Evolutionary conservation across 352 stramenopile species (phyloP).

Genomic region (Pythium apleroticum): DNA sequence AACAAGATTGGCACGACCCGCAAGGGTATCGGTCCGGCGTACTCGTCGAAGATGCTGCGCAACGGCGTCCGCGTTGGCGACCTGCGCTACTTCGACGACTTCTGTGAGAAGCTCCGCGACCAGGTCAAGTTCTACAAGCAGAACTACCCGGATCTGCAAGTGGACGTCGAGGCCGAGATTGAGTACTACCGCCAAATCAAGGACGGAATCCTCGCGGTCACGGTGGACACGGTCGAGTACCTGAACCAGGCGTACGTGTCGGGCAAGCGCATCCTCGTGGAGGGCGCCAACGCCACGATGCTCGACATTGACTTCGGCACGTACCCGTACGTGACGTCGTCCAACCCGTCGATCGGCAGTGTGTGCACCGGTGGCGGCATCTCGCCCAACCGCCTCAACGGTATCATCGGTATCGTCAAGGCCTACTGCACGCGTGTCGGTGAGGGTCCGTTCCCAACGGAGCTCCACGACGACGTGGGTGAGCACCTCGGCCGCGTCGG

Average conservation of each 20-base stretch:
- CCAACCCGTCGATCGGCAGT: constrained; percentile 96
- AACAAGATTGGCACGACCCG: constrained; percentile 99
- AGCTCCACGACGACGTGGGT: constrained; percentile 92
- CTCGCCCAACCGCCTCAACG: constrained; percentile 89
- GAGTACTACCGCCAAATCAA: constrained; percentile 80
- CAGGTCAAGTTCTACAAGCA: constrained; percentile 92
- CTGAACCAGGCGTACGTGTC: constrained; percentile 95
- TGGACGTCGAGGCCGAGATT: constrained; percentile 86
- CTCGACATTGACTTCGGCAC: constrained; percentile 99
- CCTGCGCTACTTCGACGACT: constrained; percentile 90
- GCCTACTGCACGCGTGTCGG: constrained; percentile 99
- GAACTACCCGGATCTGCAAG: constrained; percentile 80
- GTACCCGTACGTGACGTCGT: constrained; percentile 99
- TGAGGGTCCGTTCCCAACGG: constrained; percentile 98
- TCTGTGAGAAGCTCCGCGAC: constrained; percentile 89
- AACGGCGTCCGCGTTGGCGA: constrained; percentile 97
- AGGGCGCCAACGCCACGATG: constrained; percentile 99
- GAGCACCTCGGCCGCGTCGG: constrained; percentile 92
- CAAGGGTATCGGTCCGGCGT: constrained; percentile 98
- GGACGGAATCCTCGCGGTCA: constrained; percentile 86
- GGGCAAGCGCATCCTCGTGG: constrained; percentile 97
- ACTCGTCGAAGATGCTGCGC: constrained; percentile 98
- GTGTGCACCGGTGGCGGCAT: constrained; percentile 97
- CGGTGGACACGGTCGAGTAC: constrained; percentile 96
- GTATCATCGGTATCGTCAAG: constrained; percentile 99